These are phyloP conservation scores for Suillus occidentalis DNA, from an alignment of 768 basidiomycete genomes.

Conservation along the genomic window DNA sequence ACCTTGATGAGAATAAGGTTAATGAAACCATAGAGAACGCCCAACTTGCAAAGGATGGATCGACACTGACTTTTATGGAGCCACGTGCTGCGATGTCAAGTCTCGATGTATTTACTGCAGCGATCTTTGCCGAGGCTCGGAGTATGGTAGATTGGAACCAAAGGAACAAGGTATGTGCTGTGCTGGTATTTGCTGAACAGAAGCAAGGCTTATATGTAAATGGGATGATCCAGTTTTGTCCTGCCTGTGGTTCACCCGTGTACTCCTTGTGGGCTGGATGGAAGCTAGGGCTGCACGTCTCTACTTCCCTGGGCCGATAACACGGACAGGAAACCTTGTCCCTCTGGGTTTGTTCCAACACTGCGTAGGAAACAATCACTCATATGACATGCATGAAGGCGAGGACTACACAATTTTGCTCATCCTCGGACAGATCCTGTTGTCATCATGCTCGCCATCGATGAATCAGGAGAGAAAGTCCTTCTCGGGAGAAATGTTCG, in stretches of 20 bases:
- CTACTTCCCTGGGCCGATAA: slow-evolving; percentile 76
- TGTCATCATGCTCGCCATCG: slow-evolving; percentile 87
- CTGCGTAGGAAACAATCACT: slow-evolving; percentile 9
- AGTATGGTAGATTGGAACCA: slow-evolving; percentile 93
- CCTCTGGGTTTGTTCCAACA: slow-evolving; percentile 56
- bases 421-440: slow-evolving; percentile 86
- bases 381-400: slow-evolving; percentile 41
- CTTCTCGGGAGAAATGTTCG: slow-evolving; percentile 85
- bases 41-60: slow-evolving; percentile 37
- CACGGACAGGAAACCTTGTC: slow-evolving; percentile 62
- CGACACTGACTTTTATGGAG: slow-evolving; percentile 59
- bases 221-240: slow-evolving; percentile 67
- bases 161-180: slow-evolving; percentile 68
- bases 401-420: slow-evolving; percentile 83
- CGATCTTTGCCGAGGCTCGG: slow-evolving; percentile 74
- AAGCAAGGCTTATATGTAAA: slow-evolving; percentile 1
- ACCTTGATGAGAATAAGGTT: slow-evolving; percentile 45
- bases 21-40: slow-evolving; percentile 42
- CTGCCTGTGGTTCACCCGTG: slow-evolving; percentile 77
- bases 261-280: slow-evolving; percentile 95
- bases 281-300: slow-evolving; percentile 83
- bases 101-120: slow-evolving; percentile 66
- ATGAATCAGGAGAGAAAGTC: slow-evolving; percentile 77
- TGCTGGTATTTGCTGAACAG: background rate
- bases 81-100: slow-evolving; percentile 55